Percentiles rank a stretch among this genome's conserved stretches.
These are phyloP conservation scores for Thalassiosira hispida DNA, from an alignment of 352 stramenopile genomes.

Conservation along the genomic window DNA sequence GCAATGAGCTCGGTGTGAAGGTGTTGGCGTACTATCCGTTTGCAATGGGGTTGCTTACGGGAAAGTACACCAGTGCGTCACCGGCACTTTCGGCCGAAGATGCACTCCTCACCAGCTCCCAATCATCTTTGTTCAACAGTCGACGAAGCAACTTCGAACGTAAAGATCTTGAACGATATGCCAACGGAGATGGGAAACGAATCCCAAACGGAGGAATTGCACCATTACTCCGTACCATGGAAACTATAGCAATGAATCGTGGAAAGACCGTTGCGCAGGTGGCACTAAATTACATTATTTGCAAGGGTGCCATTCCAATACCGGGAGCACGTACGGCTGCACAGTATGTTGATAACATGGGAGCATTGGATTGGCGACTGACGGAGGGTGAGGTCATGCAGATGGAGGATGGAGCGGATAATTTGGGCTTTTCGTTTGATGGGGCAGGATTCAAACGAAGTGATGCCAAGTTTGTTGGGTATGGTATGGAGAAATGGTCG, in stretches of 20 bases:
- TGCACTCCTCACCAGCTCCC: neutral
- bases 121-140: neutral
- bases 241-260: conserved; percentile 58
- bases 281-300: conserved; percentile 82
- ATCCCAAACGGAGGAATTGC: conserved; percentile 54
- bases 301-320: conserved; percentile 81
- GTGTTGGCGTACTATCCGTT: conserved; percentile 86
- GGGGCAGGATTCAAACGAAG: neutral
- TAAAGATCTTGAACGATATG: conserved; percentile 59
- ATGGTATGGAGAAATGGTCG: conserved; percentile 34
- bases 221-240: conserved; percentile 63
- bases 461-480: conserved; percentile 7
- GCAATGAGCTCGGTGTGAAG: conserved; percentile 81
- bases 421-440: conserved; percentile 4
- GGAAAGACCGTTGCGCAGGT: conserved; percentile 81
- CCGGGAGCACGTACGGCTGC: conserved; percentile 68
- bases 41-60: conserved; percentile 84
- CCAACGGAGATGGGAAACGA: conserved; percentile 45
- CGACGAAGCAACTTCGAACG: conserved; percentile 51
- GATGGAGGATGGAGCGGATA: neutral
- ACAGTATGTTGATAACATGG: conserved; percentile 79
- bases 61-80: conserved; percentile 79
- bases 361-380: conserved; percentile 77
- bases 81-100: neutral
- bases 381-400: conserved; percentile 58